phyloP scores from a whole-genome alignment of 2,329 filamentous ascomycete species.

The Sporothrix phasma region DNA sequence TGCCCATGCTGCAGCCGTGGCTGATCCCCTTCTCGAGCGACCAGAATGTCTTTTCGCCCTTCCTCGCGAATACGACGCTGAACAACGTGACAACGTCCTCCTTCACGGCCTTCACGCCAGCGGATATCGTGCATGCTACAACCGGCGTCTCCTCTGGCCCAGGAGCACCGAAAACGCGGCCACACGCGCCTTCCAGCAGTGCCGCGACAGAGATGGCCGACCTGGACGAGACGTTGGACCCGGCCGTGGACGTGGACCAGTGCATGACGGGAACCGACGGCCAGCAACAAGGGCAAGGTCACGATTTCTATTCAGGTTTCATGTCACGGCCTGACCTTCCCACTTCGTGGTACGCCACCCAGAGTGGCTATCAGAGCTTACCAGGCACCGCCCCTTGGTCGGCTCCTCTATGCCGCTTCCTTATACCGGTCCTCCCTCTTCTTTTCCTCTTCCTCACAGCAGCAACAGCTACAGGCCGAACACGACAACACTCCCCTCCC shows the following conservation, averaged over 20 bases:
- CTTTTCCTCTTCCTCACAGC: background rate
- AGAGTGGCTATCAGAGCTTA: background rate
- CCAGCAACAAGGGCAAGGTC: background rate
- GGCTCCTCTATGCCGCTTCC: background rate
- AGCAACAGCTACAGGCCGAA: background rate
- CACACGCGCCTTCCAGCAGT: background rate
- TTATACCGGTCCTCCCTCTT: no score
- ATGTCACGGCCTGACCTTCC: background rate
- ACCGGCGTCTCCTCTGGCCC: background rate
- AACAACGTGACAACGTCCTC: background rate
- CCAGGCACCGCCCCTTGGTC: background rate
- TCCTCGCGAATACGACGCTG: background rate
- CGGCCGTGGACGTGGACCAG: background rate
- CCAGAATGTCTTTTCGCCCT: background rate
- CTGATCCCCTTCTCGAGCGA: conserved; percentile 1
- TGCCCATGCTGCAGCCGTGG: conserved; percentile 5
- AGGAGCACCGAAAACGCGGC: background rate
- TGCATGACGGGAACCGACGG: background rate
- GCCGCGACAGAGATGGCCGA: background rate
- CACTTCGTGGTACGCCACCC: background rate
- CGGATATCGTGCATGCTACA: background rate
- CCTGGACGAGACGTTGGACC: conserved; percentile 1
- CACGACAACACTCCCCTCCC: conserved; percentile 1
- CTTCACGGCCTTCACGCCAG: background rate
- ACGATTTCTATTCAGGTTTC: background rate